Evolutionary conservation across 768 basidiomycete species (phyloP).

Genomic region (Rhodotorula toruloides): DNA sequence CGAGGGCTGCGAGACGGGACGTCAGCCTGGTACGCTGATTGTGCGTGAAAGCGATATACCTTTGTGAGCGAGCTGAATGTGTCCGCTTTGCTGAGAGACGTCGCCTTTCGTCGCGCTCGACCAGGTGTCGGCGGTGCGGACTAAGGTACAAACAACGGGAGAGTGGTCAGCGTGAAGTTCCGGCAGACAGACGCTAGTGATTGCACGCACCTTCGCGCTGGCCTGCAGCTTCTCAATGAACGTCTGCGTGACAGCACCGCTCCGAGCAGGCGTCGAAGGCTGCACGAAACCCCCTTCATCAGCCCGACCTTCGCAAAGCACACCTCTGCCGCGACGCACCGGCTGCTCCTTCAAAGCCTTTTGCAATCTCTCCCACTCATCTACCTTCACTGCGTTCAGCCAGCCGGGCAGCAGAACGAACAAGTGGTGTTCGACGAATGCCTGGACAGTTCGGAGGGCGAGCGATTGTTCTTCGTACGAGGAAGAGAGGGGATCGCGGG

Average conservation of each 20-base stretch:
- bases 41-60: too few species aligned
- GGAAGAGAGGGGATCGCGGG: conserved; percentile 16
- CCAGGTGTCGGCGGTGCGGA: neutral
- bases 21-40: too few species aligned
- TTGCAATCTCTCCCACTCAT: conserved; percentile 12
- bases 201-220: conserved; percentile 3
- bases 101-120: neutral
- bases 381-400: conserved; percentile 14
- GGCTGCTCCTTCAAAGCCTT: neutral
- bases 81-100: neutral
- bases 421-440: conserved; percentile 31
- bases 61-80: too few species aligned
- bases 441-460: conserved; percentile 18
- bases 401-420: conserved; percentile 24
- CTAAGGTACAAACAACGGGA: neutral
- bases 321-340: too few species aligned
- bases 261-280: neutral
- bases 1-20: too few species aligned
- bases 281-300: too few species aligned
- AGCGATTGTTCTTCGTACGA: conserved; percentile 1
- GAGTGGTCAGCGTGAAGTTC: neutral
- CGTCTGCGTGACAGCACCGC: neutral
- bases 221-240: conserved; percentile 29
- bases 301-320: too few species aligned
- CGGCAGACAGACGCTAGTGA: too few species aligned